Evolutionary conservation across 176 grass and related monocot genomes (phyloP), one percentile per base, ranked within the genome.

Genomic region (Thinopyrum elongatum): DNA sequence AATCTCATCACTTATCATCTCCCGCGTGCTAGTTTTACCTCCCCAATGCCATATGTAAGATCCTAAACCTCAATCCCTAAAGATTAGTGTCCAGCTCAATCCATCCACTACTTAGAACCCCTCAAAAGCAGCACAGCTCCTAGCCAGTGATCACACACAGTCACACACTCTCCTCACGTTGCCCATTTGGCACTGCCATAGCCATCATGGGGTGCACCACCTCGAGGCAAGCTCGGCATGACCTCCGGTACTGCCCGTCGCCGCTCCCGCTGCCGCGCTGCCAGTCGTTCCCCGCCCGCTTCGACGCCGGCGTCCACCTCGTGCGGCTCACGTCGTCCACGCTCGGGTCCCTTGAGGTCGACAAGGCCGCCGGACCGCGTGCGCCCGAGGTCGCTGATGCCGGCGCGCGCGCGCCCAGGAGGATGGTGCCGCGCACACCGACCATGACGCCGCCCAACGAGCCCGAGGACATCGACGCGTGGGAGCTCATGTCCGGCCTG

Each of bases 381-480:
- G 71, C 36, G 2, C 53, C 62, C 29, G 84, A 90, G 53, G 49
- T 7, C 67, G 58, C 70, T 27, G 49, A 34, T 12, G 49, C 42
- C 29, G 27, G 73, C 27, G 42, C 42, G 7, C 57, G 39, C 16
- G 79, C 60, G 7, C 1, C 77, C 8, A 76, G 15, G 89, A 90
- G 80, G 87, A 21, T 57, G 69, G 80, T 86, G 15, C 81, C 87
- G 53, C 83, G 88, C 16, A 98, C 97, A 12, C 97, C 94, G 30
- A 98, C 88, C 84, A 92, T 87, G 90, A 98, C 97, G 44, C 97
- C 97, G 31, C 97, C 97, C 10, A 98, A 96, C 70, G 97, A 98
- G 76, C 92, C 92, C 1, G 97, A 98, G 89, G 84, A 78, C 77
- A 94, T 98, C 84, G 90, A 98, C 80, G 86, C 92, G 46, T 89